Evolutionary conservation across 179 eudicot species (phyloP).

Genomic region (Silene coronaria): DNA sequence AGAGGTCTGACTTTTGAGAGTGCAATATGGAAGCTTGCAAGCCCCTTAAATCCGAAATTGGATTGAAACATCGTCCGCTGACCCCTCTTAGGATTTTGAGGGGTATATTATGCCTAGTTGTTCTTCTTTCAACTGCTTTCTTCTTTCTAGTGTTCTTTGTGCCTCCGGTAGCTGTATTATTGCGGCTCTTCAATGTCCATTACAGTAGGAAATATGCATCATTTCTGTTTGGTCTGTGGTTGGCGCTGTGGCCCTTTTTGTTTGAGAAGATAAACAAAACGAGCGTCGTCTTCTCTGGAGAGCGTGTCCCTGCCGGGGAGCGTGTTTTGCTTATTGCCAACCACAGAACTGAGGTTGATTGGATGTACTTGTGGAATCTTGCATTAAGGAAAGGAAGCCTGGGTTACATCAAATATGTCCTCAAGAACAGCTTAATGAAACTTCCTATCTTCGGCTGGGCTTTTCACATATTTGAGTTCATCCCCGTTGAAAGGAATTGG

Average conservation of each 20-base stretch:
- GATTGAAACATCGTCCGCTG: conserved; percentile 47
- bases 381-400: conserved; percentile 67
- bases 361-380: conserved; percentile 96
- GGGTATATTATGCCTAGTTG: conserved; percentile 65
- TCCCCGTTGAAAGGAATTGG: conserved; percentile 85
- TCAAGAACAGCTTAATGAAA: conserved; percentile 81
- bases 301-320: conserved; percentile 52
- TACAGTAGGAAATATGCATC: conserved; percentile 59
- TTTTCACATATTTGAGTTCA: conserved; percentile 85
- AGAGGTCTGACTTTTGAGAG: conserved; percentile 10
- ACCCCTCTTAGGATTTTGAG: conserved; percentile 59
- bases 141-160: conserved; percentile 57
- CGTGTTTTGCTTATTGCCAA: conserved; percentile 80
- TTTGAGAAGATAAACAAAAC: conserved; percentile 84
- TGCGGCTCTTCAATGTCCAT: conserved; percentile 51
- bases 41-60: conserved; percentile 24
- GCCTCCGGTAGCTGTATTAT: conserved; percentile 42
- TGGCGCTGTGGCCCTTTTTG: conserved; percentile 80
- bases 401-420: conserved; percentile 42
- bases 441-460: conserved; percentile 89
- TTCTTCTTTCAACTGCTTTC: conserved; percentile 65
- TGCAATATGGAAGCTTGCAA: conserved; percentile 36
- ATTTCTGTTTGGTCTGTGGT: conserved; percentile 58
- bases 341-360: conserved; percentile 92
- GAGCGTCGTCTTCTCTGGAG: conserved; percentile 68